Base-by-base conservation (phyloP, 805 yeast genomes). In the Cyberlindnera lachancei region DNA sequence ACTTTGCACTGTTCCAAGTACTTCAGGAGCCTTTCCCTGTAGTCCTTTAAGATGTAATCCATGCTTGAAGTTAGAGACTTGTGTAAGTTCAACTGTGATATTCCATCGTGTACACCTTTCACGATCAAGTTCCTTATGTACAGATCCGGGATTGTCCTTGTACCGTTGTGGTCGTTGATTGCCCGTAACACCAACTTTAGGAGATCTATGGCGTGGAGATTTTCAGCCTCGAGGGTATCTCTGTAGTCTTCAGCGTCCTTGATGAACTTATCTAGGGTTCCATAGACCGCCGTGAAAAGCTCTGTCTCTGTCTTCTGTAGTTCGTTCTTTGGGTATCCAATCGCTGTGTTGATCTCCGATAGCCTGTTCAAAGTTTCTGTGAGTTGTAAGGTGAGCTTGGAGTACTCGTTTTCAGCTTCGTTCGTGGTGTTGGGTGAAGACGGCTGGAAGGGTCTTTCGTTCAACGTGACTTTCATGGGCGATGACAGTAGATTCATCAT, bases 281-380 rank as follows among this genome's bases (percentile, higher is more conserved):
- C 61, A 22, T 75, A 67, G 6, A 75, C 58, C 5, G 63, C 63
- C 12, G 55, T 62, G 41, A 75, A 74, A 11, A 75, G 65, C 27
- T 62, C 60, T 21, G 64, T 53, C 41, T 72, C 75, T 41, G 72
- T 75, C 23, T 53, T 53, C 11, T 65, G 47, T 3, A 72, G 66
- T 35, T 74, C 79, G 7, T 51, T 45, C n/a, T 61, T 50, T 1
- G 77, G 62, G 45, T 69, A 73, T 1, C 83, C 83, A 25, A 75
- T 75, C 36, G 63, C 66, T 29, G 59, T 58, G 47, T 73, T 73
- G 8, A 73, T 63, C 5, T 46, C 45, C 31, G 67, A 63, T n/a
- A 75, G 49, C 31, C 68, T 66, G 14, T 53, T 53, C 23, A 64
- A 40, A 7, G 48, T 38, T 6, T 19, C 33, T 5, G 46, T 27